phyloP scores from a whole-genome alignment of 75 land plant genomes.

The Pinus tabuliformis region DNA sequence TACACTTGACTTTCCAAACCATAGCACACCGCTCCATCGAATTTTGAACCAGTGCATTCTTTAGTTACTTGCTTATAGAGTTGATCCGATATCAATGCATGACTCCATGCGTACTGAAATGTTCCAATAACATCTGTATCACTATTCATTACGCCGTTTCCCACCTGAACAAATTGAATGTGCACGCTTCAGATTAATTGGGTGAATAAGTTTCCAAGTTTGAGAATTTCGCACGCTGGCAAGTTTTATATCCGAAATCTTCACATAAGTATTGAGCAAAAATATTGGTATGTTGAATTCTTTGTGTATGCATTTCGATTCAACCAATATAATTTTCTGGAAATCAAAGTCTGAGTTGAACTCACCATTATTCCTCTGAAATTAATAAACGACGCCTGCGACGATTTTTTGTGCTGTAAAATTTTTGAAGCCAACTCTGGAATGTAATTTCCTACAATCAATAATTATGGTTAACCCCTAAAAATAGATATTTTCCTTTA shows the following conservation, averaged over 20 bases:
- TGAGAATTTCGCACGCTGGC: too few relatives aligned
- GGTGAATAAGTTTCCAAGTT: too few relatives aligned
- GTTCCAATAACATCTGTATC: conserved; percentile 48
- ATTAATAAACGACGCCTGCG: conserved; percentile 51
- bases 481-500: too few relatives aligned
- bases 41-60: conserved; percentile 31
- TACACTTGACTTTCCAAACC: conserved; percentile 26
- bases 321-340: too few relatives aligned
- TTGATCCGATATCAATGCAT: conserved; percentile 64
- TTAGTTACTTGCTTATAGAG: conserved; percentile 8
- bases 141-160: conserved; percentile 55
- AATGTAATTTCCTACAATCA: conserved; percentile 63
- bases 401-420: conserved; percentile 34
- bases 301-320: too few relatives aligned
- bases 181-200: background rate
- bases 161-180: conserved; percentile 31
- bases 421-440: conserved; percentile 73
- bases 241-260: too few relatives aligned
- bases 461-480: too few relatives aligned
- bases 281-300: too few relatives aligned
- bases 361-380: conserved; percentile 86
- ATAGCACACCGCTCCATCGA: conserved; percentile 31
- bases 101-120: conserved; percentile 50
- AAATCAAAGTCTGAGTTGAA: too few relatives aligned
- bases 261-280: too few relatives aligned